These are phyloP conservation scores for Hanseniaspora meyeri DNA, from an alignment of 805 yeast genomes.

Conservation along the genomic window DNA sequence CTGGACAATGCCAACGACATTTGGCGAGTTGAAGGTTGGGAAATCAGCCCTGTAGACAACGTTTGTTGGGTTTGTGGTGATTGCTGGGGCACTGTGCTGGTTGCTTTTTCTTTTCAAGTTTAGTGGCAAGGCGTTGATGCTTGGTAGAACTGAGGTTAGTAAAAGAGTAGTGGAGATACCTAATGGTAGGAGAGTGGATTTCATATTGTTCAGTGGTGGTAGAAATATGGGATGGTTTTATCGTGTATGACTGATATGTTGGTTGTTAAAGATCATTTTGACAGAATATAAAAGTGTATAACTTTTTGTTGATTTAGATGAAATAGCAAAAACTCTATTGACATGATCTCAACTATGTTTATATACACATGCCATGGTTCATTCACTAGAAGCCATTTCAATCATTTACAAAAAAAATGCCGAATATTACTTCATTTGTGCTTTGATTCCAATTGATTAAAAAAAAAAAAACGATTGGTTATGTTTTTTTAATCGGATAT, in stretches of 20 bases:
- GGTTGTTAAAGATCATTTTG: neutral
- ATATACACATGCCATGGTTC: neutral
- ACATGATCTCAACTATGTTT: too few species aligned
- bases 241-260: neutral
- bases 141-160: neutral
- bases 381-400: neutral
- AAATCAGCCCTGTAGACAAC: constrained; percentile 48
- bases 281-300: too few species aligned
- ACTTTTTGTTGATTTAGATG: too few species aligned
- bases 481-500: too few species aligned
- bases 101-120: neutral
- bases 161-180: neutral
- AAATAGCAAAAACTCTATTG: too few species aligned
- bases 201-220: neutral
- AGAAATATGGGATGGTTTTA: neutral
- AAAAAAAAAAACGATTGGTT: too few species aligned
- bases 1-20: constrained; percentile 42
- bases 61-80: constrained; percentile 37
- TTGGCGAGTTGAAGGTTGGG: constrained; percentile 17
- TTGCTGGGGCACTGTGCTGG: constrained; percentile 34
- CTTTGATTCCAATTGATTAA: neutral
- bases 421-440: neutral
- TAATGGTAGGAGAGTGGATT: neutral
- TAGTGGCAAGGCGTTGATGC: neutral
- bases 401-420: neutral